Percentiles rank a stretch among this genome's conserved stretches.
phyloP scores from a whole-genome alignment of 1,284 basidiomycete genomes.

The Boletus albobrunnescens region DNA sequence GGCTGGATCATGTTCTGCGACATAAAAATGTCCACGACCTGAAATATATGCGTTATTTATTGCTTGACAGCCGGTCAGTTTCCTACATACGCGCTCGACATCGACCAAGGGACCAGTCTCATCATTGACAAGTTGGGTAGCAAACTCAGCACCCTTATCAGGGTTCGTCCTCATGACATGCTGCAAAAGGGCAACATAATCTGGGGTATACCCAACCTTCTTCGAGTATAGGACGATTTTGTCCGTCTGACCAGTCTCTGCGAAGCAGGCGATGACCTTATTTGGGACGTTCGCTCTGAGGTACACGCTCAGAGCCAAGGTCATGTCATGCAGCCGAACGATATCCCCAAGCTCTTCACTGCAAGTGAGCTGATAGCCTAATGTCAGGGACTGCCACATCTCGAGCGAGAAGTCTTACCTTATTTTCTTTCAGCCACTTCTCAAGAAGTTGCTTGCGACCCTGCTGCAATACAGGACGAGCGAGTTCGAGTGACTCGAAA shows the following conservation, averaged over 20 bases:
- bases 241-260: slow-evolving; percentile 97
- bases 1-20: slow-evolving; percentile 99
- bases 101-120: slow-evolving; percentile 92
- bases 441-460: slow-evolving; percentile 96
- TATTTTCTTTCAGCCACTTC: slow-evolving; percentile 99
- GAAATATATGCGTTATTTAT: slow-evolving; percentile 8
- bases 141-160: slow-evolving; percentile 98
- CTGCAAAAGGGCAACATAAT: slow-evolving; percentile 93
- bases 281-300: slow-evolving; percentile 97
- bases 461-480: slow-evolving; percentile 93
- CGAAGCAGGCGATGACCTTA: slow-evolving; percentile 99
- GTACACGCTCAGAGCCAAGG: slow-evolving; percentile 97
- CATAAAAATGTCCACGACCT: slow-evolving; percentile 99
- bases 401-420: slow-evolving; percentile 47
- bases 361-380: slow-evolving; percentile 76
- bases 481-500: slow-evolving; percentile 93
- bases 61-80: background rate
- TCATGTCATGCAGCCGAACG: slow-evolving; percentile 95
- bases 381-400: slow-evolving; percentile 12
- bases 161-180: slow-evolving; percentile 97
- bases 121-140: slow-evolving; percentile 91
- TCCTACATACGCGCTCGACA: slow-evolving; percentile 72
- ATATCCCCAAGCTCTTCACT: slow-evolving; percentile 98
- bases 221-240: slow-evolving; percentile 99
- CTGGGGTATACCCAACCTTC: slow-evolving; percentile 93